Conservation (phyloP, 495 filamentous ascomycete species). For the Xylaria acuta region DNA sequence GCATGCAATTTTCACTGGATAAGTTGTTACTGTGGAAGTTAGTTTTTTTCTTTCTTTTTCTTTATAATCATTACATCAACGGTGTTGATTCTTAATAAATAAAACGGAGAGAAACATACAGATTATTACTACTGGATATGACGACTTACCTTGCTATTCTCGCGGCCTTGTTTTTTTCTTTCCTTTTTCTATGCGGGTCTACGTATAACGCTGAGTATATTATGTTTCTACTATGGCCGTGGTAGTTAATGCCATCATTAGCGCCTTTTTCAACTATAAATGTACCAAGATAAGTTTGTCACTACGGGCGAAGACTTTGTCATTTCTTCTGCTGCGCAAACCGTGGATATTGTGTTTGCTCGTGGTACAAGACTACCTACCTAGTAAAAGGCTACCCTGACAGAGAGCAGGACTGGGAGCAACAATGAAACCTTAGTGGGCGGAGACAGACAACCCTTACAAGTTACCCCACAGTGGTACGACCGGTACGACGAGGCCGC, state of each 20-base stretch:
- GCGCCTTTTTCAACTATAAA: background rate
- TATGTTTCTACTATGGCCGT: background rate
- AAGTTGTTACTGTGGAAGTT: background rate
- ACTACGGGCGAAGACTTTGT: background rate
- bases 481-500: too few relatives aligned
- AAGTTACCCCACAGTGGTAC: conserved; percentile 3
- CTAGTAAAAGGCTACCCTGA: background rate
- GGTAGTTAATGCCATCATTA: background rate
- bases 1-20: background rate
- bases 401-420: background rate
- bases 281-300: background rate
- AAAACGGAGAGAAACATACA: background rate
- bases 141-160: background rate
- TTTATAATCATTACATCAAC: background rate
- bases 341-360: background rate
- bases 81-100: background rate
- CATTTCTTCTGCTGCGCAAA: background rate
- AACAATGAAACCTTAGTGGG: background rate
- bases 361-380: background rate
- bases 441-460: background rate
- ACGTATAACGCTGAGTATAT: background rate
- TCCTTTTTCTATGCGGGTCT: background rate
- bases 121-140: background rate
- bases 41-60: too few relatives aligned
- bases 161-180: background rate